Evolutionary conservation across 106 monocot genomes (phyloP), one percentile per base, ranked within the genome.

Genomic region (Iris macrosiphon): DNA sequence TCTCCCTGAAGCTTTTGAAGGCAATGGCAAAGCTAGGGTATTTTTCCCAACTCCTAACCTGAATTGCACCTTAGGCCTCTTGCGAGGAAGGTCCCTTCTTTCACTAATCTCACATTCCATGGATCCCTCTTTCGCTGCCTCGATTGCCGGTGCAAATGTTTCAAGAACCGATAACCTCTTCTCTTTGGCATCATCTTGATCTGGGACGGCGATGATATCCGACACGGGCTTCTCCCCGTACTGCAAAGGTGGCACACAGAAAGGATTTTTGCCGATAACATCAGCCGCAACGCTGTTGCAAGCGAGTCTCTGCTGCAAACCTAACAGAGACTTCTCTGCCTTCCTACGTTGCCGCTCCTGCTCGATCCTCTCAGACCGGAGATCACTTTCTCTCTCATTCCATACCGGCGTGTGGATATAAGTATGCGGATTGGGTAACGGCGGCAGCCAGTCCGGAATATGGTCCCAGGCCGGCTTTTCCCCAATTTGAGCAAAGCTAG

Each of bases 401-500:
- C 87, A 91, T 20, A 84, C 75, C 6, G 83, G 78, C 4, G 87
- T 99, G 28, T 74, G 72, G 5, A 99, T 39, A 39, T 84, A 99
- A 0, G 91, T 99, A 66, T 92, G 91, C 10, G 73, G 84, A 48
- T 80, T 78, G 10, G 98, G 98, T 16, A 87, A 84, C 40, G 55
- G 67, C 2, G 98, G 98, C 25, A 99, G 72, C 98, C 98, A 99
- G 54, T 75, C 70, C 9, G 98, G 98, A 37, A 99, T 76, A 61
- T 99, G 78, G 33, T 78, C 77, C 32, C 65, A 69, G 6, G 69
- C 23, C 0, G 78, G 35, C 9, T 46, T 56, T 40, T 83, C 73
- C 26, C 76, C 87, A 15, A 32, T 61, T 41, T 68, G 63, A 18
- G 60, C 66, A 71, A 72, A 87, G 34, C 78, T 77, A 14, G 69